phyloP scores from a whole-genome alignment of 176 grass and related monocot genomes.

The Rhynchospora tenuis region DNA sequence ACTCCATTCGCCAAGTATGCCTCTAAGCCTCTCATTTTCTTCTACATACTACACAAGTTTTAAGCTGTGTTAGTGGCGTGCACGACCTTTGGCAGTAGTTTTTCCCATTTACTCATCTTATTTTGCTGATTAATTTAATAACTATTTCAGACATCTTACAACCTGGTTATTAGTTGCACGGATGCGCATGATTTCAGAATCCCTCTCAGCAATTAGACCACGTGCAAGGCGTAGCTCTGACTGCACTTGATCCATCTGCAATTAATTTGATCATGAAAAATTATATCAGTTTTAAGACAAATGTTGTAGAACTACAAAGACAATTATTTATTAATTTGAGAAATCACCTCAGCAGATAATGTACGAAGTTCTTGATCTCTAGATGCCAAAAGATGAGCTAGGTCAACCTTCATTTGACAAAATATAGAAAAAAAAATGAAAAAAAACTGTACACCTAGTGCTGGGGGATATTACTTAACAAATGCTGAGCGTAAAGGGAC shows the following conservation, averaged over 20 bases:
- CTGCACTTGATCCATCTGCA: conserved; percentile 96
- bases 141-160: neutral
- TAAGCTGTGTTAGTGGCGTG: conserved; percentile 1
- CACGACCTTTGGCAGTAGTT: neutral
- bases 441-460: neutral
- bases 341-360: conserved; percentile 74
- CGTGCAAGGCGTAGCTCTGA: conserved; percentile 83
- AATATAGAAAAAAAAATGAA: conserved; percentile 21
- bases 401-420: conserved; percentile 60
- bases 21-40: conserved; percentile 97
- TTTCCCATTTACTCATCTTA: neutral
- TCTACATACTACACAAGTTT: conserved; percentile 64
- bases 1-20: conserved; percentile 97
- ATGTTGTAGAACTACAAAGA: neutral
- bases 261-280: conserved; percentile 13
- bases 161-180: conserved; percentile 81
- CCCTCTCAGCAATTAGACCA: conserved; percentile 74
- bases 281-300: neutral
- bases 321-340: neutral
- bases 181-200: conserved; percentile 73
- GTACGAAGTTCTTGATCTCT: conserved; percentile 97
- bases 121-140: neutral
- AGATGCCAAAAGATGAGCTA: conserved; percentile 90
- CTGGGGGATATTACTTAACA: too few species aligned
- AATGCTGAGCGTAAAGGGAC: too few species aligned